phyloP scores from a whole-genome alignment of 805 yeast genomes.

The Saturnispora hagleri region DNA sequence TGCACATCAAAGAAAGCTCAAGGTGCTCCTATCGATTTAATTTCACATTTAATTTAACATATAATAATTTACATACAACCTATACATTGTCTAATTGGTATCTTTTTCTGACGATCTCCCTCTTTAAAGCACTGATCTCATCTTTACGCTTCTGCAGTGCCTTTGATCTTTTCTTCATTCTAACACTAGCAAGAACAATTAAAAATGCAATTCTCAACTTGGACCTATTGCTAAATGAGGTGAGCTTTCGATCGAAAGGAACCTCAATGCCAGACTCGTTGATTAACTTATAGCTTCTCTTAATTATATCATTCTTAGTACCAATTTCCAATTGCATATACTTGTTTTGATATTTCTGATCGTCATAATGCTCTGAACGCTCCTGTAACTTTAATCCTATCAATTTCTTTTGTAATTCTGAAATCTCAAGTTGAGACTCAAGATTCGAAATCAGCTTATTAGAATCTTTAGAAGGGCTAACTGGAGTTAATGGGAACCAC shows the following conservation, averaged over 20 bases:
- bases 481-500: constrained; percentile 19
- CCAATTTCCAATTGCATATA: constrained; percentile 23
- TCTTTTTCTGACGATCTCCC: constrained; percentile 9
- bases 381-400: constrained; percentile 41
- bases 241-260: background rate
- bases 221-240: constrained; percentile 1
- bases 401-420: constrained; percentile 35
- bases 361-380: constrained; percentile 28
- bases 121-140: constrained; percentile 15
- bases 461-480: constrained; percentile 16
- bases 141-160: constrained; percentile 14
- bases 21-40: background rate
- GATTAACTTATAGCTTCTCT: constrained; percentile 11
- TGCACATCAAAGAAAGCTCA: background rate
- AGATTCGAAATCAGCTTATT: background rate
- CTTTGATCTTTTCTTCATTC: constrained; percentile 28
- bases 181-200: constrained; percentile 30
- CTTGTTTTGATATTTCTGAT: constrained; percentile 28
- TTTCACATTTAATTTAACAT: background rate
- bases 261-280: constrained; percentile 17
- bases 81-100: background rate
- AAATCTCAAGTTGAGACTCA: constrained; percentile 15
- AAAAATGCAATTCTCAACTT: constrained; percentile 18
- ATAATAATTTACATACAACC: background rate
- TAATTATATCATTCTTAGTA: constrained; percentile 11